A percentile compares a stretch with the other conserved stretches of the same genome.
Evolutionary conservation across 2,329 filamentous ascomycete species (phyloP).

Genomic region (Diaporthe aspalathi): DNA sequence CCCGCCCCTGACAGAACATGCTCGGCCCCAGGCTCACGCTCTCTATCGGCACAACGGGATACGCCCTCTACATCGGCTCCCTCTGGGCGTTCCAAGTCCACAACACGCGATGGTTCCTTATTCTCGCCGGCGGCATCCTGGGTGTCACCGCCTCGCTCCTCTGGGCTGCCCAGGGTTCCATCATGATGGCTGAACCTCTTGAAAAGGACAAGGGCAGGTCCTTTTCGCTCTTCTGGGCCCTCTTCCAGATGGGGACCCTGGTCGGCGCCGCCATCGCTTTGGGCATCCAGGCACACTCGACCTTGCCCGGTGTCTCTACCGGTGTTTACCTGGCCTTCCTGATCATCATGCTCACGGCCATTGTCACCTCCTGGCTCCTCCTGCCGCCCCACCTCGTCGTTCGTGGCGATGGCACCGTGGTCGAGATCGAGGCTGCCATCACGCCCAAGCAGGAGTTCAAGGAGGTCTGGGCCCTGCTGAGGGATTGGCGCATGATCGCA

Average conservation of each 20-base stretch:
- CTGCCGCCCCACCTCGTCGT: constrained; percentile 40
- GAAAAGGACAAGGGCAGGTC: constrained; percentile 42
- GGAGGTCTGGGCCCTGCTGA: constrained; percentile 36
- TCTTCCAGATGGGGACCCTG: constrained; percentile 44
- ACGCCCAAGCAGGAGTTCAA: constrained; percentile 38
- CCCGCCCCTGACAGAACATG: constrained; percentile 39
- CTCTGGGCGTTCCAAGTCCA: constrained; percentile 41
- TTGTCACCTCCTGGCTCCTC: constrained; percentile 40
- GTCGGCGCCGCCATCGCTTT: constrained; percentile 45
- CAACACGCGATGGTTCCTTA: constrained; percentile 41
- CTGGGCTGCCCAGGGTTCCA: constrained; percentile 41
- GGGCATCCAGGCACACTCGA: constrained; percentile 41
- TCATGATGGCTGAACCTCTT: constrained; percentile 40
- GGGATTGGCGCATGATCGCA: constrained; percentile 62
- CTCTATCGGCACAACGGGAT: constrained; percentile 41
- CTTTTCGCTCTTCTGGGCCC: constrained; percentile 42
- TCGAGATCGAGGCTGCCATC: constrained; percentile 40
- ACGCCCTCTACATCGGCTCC: constrained; percentile 40
- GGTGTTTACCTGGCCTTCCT: constrained; percentile 45
- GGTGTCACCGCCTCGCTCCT: constrained; percentile 41
- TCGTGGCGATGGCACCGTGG: constrained; percentile 41
- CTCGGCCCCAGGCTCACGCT: constrained; percentile 41
- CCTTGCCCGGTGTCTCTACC: constrained; percentile 42
- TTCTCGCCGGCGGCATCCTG: constrained; percentile 41
- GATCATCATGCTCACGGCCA: constrained; percentile 43